Percentiles rank a stretch among this genome's conserved stretches.
Conservation (phyloP, 2,329 filamentous ascomycete species). For the Elsinoe perseae region DNA sequence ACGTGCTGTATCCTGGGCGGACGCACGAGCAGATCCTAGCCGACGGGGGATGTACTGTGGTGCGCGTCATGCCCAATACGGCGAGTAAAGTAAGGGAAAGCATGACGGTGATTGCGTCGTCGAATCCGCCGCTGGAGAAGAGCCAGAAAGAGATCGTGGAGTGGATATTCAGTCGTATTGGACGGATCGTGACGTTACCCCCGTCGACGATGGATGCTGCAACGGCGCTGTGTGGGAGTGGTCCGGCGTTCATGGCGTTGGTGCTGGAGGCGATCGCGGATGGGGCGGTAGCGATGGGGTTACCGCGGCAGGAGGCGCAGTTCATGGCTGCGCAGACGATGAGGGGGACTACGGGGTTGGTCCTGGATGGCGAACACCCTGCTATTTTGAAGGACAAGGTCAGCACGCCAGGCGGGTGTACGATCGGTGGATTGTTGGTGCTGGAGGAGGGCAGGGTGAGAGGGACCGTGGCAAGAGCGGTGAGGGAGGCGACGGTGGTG, state of each 20-base stretch:
- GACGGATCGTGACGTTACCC: slow-evolving; percentile 61
- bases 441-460: slow-evolving; percentile 66
- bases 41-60: slow-evolving; percentile 52
- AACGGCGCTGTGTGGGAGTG: slow-evolving; percentile 66
- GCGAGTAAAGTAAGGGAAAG: slow-evolving; percentile 69
- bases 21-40: slow-evolving; percentile 41
- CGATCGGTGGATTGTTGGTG: slow-evolving; percentile 64
- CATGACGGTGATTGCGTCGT: slow-evolving; percentile 68
- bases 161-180: slow-evolving; percentile 71
- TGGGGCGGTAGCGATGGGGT: slow-evolving; percentile 69
- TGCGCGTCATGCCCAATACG: slow-evolving; percentile 80
- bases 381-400: slow-evolving; percentile 68
- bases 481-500: slow-evolving; percentile 63
- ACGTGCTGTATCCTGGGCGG: slow-evolving; percentile 52
- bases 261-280: slow-evolving; percentile 69
- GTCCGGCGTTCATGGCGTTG: slow-evolving; percentile 68
- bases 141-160: slow-evolving; percentile 52
- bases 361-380: slow-evolving; percentile 66
- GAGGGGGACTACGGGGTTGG: slow-evolving; percentile 62
- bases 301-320: slow-evolving; percentile 64
- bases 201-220: slow-evolving; percentile 61
- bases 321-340: slow-evolving; percentile 74
- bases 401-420: slow-evolving; percentile 70
- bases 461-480: slow-evolving; percentile 58
- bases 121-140: slow-evolving; percentile 50